A percentile compares a stretch with the other conserved stretches of the same genome.
Evolutionary conservation across 2,329 filamentous ascomycete genomes (phyloP).

Genomic region (Aspergillus phoenicis): DNA sequence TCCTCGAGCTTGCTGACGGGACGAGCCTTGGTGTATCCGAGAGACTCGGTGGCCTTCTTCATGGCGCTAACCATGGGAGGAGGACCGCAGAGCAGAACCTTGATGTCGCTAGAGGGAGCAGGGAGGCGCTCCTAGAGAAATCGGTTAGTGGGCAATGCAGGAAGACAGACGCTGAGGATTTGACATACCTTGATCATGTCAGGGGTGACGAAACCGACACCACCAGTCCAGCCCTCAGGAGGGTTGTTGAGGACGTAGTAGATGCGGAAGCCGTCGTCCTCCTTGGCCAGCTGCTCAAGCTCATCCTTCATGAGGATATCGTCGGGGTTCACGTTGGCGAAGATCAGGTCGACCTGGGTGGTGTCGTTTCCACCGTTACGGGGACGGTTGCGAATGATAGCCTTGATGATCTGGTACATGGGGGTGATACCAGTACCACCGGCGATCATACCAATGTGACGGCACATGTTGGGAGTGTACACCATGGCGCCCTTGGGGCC

Average conservation of each 20-base stretch:
- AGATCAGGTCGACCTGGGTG: slow-evolving; percentile 92
- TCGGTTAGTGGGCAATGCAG: neutral
- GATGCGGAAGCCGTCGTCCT: slow-evolving; percentile 80
- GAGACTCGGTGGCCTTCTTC: slow-evolving; percentile 89
- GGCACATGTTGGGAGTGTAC: slow-evolving; percentile 95
- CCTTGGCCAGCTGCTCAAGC: slow-evolving; percentile 73
- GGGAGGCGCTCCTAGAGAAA: slow-evolving; percentile 60
- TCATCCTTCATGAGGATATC: slow-evolving; percentile 95
- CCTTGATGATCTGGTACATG: slow-evolving; percentile 95
- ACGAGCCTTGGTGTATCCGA: slow-evolving; percentile 89
- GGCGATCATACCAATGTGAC: slow-evolving; percentile 96
- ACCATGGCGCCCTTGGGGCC: slow-evolving; percentile 98
- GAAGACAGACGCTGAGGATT: neutral
- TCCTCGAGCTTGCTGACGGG: slow-evolving; percentile 98
- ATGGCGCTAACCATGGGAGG: slow-evolving; percentile 95
- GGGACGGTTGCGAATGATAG: slow-evolving; percentile 76
- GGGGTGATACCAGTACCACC: slow-evolving; percentile 97
- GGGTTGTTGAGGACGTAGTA: slow-evolving; percentile 98
- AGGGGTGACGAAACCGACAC: slow-evolving; percentile 89
- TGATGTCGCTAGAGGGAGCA: slow-evolving; percentile 80
- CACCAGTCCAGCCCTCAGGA: slow-evolving; percentile 86
- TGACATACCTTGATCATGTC: slow-evolving; percentile 85
- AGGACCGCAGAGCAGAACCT: slow-evolving; percentile 91
- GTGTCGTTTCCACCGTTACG: slow-evolving; percentile 69
- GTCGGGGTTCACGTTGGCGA: slow-evolving; percentile 90